phyloP scores from a whole-genome alignment of 2,329 filamentous ascomycete genomes.

The Monosporascus sp. region DNA sequence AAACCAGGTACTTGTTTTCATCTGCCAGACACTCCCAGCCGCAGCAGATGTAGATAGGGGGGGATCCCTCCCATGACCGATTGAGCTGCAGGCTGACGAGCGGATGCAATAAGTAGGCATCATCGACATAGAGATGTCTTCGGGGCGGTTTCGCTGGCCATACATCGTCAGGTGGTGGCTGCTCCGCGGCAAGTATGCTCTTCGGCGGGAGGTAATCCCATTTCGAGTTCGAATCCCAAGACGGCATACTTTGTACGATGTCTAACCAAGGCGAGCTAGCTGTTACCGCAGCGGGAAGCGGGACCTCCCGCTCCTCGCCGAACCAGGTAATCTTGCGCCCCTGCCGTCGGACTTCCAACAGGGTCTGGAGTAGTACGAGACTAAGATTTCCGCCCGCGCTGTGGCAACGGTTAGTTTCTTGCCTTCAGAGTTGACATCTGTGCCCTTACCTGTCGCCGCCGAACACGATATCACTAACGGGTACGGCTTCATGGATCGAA shows the following conservation, averaged over 20 bases:
- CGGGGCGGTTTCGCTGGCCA: constrained; percentile 56
- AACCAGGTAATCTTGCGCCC: constrained; percentile 52
- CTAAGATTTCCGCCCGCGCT: constrained; percentile 69
- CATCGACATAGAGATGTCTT: constrained; percentile 47
- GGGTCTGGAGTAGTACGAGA: constrained; percentile 60
- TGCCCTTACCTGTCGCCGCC: constrained; percentile 57
- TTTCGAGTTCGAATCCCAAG: constrained; percentile 41
- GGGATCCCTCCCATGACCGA: constrained; percentile 53
- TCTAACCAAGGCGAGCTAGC: constrained; percentile 67
- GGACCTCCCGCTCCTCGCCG: constrained; percentile 50
- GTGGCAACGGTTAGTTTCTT: neutral
- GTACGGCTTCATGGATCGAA: constrained; percentile 60
- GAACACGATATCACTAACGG: constrained; percentile 62
- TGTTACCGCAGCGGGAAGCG: constrained; percentile 61
- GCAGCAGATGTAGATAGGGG: constrained; percentile 62
- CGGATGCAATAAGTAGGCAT: constrained; percentile 56
- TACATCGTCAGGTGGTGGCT: constrained; percentile 39
- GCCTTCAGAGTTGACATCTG: neutral
- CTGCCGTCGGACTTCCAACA: constrained; percentile 56
- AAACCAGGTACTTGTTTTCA: constrained; percentile 57
- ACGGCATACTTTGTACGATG: constrained; percentile 57
- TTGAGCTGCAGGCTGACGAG: constrained; percentile 59
- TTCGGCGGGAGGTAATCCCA: constrained; percentile 61
- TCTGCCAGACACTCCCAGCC: constrained; percentile 70
- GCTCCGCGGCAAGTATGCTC: constrained; percentile 23